These are phyloP conservation scores for Xylariales sp. DNA, from an alignment of 2,329 filamentous ascomycete genomes.

Conservation along the genomic window DNA sequence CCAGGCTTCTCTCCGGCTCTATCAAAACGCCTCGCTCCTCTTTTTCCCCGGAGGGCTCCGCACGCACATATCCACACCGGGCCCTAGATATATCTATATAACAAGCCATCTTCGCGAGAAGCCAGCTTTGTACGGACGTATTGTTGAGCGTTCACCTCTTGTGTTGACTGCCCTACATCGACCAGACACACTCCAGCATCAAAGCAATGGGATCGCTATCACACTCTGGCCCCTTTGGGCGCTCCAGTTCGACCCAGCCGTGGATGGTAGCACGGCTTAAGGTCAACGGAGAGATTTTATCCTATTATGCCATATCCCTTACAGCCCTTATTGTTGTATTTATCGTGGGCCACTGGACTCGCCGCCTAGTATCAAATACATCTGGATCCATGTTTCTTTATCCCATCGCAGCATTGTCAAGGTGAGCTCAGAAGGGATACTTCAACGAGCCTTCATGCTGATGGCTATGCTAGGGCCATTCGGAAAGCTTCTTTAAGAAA, in stretches of 20 bases:
- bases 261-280: constrained; percentile 37
- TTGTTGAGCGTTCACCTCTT: not conserved
- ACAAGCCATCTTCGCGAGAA: not conserved
- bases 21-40: not conserved
- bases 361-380: constrained; percentile 34
- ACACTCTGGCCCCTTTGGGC: not conserved
- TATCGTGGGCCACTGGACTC: constrained; percentile 45
- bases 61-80: not conserved
- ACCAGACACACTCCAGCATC: not conserved
- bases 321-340: constrained; percentile 45
- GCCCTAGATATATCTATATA: not conserved
- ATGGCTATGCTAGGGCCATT: constrained; percentile 32
- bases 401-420: constrained; percentile 42
- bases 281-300: constrained; percentile 33
- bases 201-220: constrained; percentile 15
- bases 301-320: constrained; percentile 43
- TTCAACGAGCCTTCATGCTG: constrained; percentile 13
- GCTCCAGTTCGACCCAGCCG: not conserved
- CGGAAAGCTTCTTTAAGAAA: constrained; percentile 48
- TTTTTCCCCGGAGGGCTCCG: not conserved
- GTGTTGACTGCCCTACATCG: not conserved
- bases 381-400: constrained; percentile 38
- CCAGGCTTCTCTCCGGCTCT: constrained; percentile 1
- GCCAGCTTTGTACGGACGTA: not conserved
- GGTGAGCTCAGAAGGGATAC: constrained; percentile 35